phyloP scores from a whole-genome alignment of 768 basidiomycete genomes.

The Favolaschia claudopus region DNA sequence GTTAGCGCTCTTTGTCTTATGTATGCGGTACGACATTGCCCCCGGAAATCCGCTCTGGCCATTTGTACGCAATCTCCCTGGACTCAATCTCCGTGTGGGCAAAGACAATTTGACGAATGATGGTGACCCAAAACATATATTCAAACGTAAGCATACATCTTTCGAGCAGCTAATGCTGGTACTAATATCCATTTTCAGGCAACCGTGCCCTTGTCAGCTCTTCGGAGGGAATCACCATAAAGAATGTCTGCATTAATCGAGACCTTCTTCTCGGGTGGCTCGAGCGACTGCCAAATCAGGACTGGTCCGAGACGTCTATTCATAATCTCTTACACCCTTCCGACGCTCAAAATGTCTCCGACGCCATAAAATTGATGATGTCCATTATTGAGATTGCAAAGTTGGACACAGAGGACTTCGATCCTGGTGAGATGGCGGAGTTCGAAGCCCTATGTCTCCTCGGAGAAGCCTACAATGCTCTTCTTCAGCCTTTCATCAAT shows the following conservation, averaged over 20 bases:
- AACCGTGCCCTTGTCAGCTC: background rate
- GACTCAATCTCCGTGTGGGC: slow-evolving; percentile 24
- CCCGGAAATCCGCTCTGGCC: slow-evolving; percentile 12
- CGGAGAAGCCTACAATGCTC: no score
- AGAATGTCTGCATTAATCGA: background rate
- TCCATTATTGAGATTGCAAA: background rate
- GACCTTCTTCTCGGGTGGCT: slow-evolving; percentile 5
- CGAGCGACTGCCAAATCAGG: background rate
- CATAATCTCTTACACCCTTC: background rate
- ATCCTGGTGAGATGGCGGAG: no score
- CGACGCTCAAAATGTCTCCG: background rate
- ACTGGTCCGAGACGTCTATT: background rate
- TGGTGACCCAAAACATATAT: slow-evolving; percentile 28
- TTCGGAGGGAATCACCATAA: background rate
- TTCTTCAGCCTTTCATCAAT: no score
- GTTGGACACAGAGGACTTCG: background rate
- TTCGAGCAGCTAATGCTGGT: background rate
- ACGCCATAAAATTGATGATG: background rate
- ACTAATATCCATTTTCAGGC: background rate
- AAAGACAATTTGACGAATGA: slow-evolving; percentile 21
- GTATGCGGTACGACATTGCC: slow-evolving; percentile 12
- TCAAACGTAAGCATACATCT: slow-evolving; percentile 22
- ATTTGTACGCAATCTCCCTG: slow-evolving; percentile 11
- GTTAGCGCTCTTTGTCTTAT: slow-evolving; percentile 11
- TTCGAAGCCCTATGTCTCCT: no score